Evolutionary conservation across 1,139 yeast genomes (phyloP), one percentile per base, ranked within the genome.

Genomic region (Pichia inconspicua): DNA sequence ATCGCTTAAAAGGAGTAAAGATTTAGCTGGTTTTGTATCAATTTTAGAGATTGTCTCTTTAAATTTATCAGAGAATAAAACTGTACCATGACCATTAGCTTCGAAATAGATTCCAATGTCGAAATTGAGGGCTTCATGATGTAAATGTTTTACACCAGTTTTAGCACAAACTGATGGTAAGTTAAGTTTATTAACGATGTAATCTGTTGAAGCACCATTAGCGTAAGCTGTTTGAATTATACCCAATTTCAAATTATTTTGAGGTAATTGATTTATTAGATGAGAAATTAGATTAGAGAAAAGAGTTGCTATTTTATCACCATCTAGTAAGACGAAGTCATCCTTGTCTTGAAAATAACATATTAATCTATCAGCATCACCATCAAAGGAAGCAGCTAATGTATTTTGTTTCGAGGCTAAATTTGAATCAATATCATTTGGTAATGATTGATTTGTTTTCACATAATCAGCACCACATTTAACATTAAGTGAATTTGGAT

Each of bases 51-150:
- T 48, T 12, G 44, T 43, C 35, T 60, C 65, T 54, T 72, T 76
- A 48, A 76, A 87, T 19, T 74, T 74, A 0, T 77, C 73, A 7
- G 86, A 78, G 63, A 92, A 94, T 22, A 89, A 70, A 5, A 92
- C 95, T 0, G 99, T 94, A 14, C 99, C 99, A 61, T 92, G 99
- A n/a, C 99, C 99, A 63, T 92, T 92, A 46, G 99, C 98, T 70
- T 92, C 99, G 60, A 92, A 92, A 67, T 94, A 92, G 25, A 92
- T 82, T 25, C 98, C 98, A 55, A 92, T 75, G 61, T 89, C 97
- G 62, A 78, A 92, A 48, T 80, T 75, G 53, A 78, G 80, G 1
- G 96, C 95, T 25, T 84, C 85, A 59, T 80, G 88, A 63, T 94
- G 98, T 56, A 94, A 73, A 66, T 92, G 96, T 67, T 92, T 92